Base-by-base conservation (phyloP, 768 basidiomycete species). In the Mycena polygramma region DNA sequence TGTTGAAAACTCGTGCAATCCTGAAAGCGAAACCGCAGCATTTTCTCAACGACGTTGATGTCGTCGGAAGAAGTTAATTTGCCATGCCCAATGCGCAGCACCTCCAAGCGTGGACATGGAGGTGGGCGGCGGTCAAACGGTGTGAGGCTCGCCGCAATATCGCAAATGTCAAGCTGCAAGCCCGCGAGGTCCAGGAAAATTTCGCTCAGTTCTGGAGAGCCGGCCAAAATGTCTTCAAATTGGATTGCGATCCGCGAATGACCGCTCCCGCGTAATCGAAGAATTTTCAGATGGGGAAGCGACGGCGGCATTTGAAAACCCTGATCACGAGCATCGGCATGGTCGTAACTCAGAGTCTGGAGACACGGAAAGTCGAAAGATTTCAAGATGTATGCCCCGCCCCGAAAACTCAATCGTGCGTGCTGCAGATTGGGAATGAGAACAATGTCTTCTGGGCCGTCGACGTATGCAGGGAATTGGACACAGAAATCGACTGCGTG, bases 141-240 rank as follows among this genome's bases (percentile, higher is more conserved):
- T n/a, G n/a, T n/a, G n/a, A n/a, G n/a, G n/a, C n/a, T n/a, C n/a
- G n/a, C n/a, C n/a, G n/a, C n/a, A n/a, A 9, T 19, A 19, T n/a
- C 43, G 45, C 17, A 26, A 59, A 45, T 20, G 7, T 20, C 15
- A 5, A n/a, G n/a, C n/a, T n/a, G n/a, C n/a, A n/a, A n/a, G n/a
- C 14, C 13, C 43, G 19, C 11, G 45, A 24, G n/a, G 58, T 59
- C 22, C 15, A 46, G 11, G 43, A 59, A 59, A 37, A 59, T 59
- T 59, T 59, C 58, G 7, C 43, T 30, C 43, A 59, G 58, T 8
- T 59, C 26, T 14, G 58, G 58, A 35, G 24, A 45, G 26, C 17
- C n/a, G 2, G 4, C 17, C 24, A 59, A 20, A 11, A 59, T 46
- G 43, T 46, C 22, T 30, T 20, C 20, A 19, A 59, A 19, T 7